Evolutionary conservation across 495 filamentous ascomycete genomes (phyloP), one percentile per base, ranked within the genome.

Genomic region (Rostrohypoxylon terebratum): DNA sequence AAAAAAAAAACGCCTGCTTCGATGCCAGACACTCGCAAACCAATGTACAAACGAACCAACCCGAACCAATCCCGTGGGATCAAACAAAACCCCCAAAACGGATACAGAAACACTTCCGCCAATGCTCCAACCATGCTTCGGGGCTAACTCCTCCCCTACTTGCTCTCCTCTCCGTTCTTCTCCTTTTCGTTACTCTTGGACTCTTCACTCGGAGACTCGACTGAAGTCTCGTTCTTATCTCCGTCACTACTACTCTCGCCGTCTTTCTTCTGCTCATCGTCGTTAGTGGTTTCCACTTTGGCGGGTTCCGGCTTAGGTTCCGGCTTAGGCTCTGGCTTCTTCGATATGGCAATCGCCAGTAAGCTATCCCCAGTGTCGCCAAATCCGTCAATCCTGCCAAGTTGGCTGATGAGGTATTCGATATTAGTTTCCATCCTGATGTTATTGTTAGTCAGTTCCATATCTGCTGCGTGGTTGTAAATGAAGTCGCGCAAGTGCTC

Each of bases 331-430:
- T 74, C 78, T 36, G 87, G 76, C 20, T 78, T 76, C 74, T 95
- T 97, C 14, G 81, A 81, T 33, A 87, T 86, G 42, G 94, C 89
- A 36, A 96, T 82, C 33, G 87, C 85, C 8, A 92, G 77, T 5
- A 98, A 81, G 67, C 88, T 85, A 38, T 90, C 86, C 10, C 90
- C 90, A 0, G 92, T 82, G 67, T 92, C 89, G 28, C 87, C 90
- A 36, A 93, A 90, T 0, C 94, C 95, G 59, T 97, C 90, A 47
- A 98, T 88, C 76, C 92, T 93, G 75, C 88, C 85, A 16, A 98
- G 84, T 57, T 87, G 89, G 2, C 85, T 80, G 50, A 90, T 88
- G 80, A 99, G 94, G 74, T 88, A 87, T 63, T 94, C 87, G 44
- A 92, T 89, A 75, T 99, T 96, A 48, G 86, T 86, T 54, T 92